These are phyloP conservation scores for Solanum chacoense DNA, from an alignment of 305 asterid species.

Conservation along the genomic window DNA sequence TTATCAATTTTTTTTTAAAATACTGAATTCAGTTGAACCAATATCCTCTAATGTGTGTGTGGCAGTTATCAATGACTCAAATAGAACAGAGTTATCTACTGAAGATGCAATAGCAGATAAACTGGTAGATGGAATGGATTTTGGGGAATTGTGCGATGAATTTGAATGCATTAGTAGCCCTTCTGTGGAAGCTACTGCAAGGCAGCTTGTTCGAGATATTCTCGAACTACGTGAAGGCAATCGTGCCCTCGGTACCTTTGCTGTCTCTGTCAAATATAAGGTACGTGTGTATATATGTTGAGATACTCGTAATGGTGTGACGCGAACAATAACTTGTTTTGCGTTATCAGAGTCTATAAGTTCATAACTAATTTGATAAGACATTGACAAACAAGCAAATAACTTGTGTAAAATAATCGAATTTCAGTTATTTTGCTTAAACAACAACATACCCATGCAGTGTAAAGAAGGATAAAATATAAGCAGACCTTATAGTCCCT, in stretches of 20 bases:
- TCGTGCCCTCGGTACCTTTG: conserved; percentile 66
- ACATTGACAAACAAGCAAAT: background rate
- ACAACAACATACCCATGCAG: background rate
- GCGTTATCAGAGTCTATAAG: background rate
- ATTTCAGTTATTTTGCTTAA: background rate
- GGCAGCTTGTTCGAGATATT: conserved; percentile 81
- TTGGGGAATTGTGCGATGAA: conserved; percentile 83
- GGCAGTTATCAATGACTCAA: conserved; percentile 56
- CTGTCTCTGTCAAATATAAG: conserved; percentile 65
- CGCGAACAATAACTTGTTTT: background rate
- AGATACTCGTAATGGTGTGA: background rate
- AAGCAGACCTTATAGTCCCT: background rate
- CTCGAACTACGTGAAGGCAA: conserved; percentile 76
- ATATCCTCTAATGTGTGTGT: background rate
- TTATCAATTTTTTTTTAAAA: background rate
- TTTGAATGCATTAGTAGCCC: conserved; percentile 94
- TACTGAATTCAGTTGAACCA: background rate
- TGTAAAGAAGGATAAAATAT: background rate
- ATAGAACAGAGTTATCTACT: conserved; percentile 29
- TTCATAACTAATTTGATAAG: background rate
- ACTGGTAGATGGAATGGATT: conserved; percentile 71
- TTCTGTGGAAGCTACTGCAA: conserved; percentile 67
- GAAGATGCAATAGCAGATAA: conserved; percentile 31
- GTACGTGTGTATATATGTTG: conserved; percentile 5
- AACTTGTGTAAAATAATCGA: background rate